phyloP scores from a whole-genome alignment of 2,329 filamentous ascomycete species.

The Alternaria alternata region DNA sequence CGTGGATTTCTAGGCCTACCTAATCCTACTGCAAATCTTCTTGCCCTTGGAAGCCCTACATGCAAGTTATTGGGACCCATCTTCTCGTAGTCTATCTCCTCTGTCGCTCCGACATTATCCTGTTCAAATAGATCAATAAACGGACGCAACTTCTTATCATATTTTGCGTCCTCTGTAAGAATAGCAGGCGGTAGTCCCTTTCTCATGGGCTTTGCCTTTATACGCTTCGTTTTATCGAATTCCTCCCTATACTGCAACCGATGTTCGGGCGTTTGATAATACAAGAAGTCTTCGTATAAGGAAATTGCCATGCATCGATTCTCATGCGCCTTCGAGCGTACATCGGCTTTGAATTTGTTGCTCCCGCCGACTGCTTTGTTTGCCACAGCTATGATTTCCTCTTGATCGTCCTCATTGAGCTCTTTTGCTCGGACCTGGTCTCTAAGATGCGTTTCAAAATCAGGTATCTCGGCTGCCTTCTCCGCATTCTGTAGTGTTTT shows the following conservation, averaged over 20 bases:
- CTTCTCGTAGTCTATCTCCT: neutral
- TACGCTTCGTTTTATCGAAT: neutral
- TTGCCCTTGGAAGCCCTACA: neutral
- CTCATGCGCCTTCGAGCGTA: neutral
- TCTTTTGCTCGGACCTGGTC: neutral
- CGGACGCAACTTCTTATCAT: neutral
- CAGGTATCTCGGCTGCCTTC: neutral
- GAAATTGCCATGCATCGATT: neutral
- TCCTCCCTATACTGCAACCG: neutral
- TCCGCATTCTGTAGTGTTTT: neutral
- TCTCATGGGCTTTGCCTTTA: too few relatives aligned
- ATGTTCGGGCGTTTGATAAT: neutral
- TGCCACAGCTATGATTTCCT: neutral
- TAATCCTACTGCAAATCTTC: neutral
- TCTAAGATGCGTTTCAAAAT: neutral
- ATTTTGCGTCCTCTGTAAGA: neutral
- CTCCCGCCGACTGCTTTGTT: neutral
- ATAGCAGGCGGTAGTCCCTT: neutral
- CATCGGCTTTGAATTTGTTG: neutral
- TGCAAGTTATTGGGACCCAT: neutral
- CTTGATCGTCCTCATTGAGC: neutral
- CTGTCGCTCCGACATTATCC: neutral
- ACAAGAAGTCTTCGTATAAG: neutral
- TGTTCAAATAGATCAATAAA: neutral
- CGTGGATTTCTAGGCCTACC: neutral